These are phyloP conservation scores for Centrapalus pauciflorus DNA, from an alignment of 129 eudicot genomes.

Conservation along the genomic window DNA sequence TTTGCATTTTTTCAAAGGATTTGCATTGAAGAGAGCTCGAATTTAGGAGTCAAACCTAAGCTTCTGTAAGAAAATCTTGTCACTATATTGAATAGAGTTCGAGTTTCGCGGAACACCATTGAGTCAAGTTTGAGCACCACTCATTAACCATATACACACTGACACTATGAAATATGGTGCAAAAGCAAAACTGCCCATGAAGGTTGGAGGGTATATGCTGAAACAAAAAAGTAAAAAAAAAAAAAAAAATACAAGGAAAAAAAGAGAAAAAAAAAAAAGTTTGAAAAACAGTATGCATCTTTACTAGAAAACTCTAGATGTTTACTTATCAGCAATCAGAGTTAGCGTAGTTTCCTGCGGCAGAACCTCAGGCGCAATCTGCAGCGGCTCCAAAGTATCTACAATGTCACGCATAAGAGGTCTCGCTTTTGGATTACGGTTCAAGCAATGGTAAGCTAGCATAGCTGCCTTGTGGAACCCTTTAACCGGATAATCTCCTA, in stretches of 20 bases:
- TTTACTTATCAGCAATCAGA: conserved; percentile 34
- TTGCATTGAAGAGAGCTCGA: too few species aligned
- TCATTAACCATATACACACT: neutral
- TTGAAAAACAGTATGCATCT: conserved; percentile 19
- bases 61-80: too few species aligned
- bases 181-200: conserved; percentile 18
- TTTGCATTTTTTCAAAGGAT: too few species aligned
- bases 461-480: conserved; percentile 90
- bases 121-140: too few species aligned
- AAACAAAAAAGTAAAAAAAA: neutral
- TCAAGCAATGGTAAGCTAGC: conserved; percentile 95
- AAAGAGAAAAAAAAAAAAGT: neutral
- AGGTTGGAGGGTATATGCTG: conserved; percentile 11
- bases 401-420: conserved; percentile 98
- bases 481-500: conserved; percentile 85
- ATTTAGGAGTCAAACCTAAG: too few species aligned
- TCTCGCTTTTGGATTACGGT: conserved; percentile 90
- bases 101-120: too few species aligned
- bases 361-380: conserved; percentile 33
- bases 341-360: conserved; percentile 32
- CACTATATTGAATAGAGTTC: too few species aligned
- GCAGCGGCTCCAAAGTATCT: conserved; percentile 90
- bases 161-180: conserved; percentile 9
- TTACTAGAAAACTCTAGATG: conserved; percentile 19
- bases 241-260: conserved; percentile 2